Evolutionary conservation across 78 protist species (phyloP).

Genomic region (Dictyostelium purpureum): DNA sequence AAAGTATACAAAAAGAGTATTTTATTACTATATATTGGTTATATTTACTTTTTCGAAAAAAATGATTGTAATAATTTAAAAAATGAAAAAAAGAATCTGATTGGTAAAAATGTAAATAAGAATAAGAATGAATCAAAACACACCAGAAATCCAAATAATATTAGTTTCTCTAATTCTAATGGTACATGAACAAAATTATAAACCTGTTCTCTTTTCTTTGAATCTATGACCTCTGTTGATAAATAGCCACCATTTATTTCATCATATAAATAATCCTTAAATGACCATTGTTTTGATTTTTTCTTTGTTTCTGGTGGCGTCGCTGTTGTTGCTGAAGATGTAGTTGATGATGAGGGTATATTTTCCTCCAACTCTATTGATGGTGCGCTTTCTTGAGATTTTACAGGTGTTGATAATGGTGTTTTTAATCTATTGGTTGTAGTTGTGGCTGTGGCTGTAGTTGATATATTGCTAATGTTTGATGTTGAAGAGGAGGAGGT

Average conservation of each 20-base stretch:
- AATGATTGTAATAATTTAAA: constrained; percentile 15
- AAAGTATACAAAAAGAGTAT: neutral
- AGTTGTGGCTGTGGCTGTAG: neutral
- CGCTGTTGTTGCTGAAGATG: neutral
- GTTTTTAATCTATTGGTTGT: neutral
- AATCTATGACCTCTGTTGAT: constrained; percentile 41
- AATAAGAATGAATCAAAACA: constrained; percentile 73
- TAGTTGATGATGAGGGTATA: neutral
- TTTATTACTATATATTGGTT: neutral
- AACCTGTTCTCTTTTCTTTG: constrained; percentile 72
- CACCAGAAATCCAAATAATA: constrained; percentile 64
- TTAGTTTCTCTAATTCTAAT: constrained; percentile 71
- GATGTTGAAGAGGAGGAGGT: neutral
- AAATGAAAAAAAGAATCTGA: constrained; percentile 46
- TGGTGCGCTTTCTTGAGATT: neutral
- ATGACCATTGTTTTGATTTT: constrained; percentile 39
- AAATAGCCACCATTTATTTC: constrained; percentile 74
- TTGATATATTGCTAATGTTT: neutral
- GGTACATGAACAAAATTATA: constrained; percentile 85
- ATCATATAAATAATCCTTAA: constrained; percentile 77
- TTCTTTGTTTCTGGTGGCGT: neutral
- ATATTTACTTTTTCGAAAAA: constrained; percentile 55
- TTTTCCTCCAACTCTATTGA: too few species aligned
- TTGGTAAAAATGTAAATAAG: constrained; percentile 76
- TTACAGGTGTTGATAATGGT: neutral